A percentile compares a stretch with the other conserved stretches of the same genome.
These are phyloP conservation scores for Handroanthus guayacan DNA, from an alignment of 257 asterid species.

Conservation along the genomic window DNA sequence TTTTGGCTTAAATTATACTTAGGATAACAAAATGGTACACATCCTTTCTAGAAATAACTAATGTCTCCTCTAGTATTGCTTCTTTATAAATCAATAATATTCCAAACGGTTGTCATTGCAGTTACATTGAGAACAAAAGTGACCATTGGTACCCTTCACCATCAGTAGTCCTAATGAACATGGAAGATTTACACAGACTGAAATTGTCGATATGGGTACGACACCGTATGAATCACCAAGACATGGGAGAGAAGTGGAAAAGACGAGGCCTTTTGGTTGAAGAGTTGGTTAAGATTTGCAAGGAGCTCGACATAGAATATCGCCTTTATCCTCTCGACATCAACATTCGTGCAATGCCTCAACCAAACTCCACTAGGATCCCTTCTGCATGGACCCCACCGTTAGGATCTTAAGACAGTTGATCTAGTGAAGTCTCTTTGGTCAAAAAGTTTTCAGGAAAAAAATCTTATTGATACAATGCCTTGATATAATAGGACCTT, in stretches of 20 bases:
- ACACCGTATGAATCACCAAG: conserved; percentile 3
- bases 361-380: conserved; percentile 37
- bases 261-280: conserved; percentile 55
- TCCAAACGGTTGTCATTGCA: not conserved
- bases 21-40: not conserved
- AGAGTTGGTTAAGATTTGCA: conserved; percentile 55
- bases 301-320: conserved; percentile 57
- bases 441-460: too few relatives aligned
- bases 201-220: not conserved
- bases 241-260: conserved; percentile 33
- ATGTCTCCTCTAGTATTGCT: not conserved
- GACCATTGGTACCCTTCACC: not conserved
- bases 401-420: not conserved
- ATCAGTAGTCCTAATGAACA: not conserved
- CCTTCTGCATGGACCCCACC: not conserved
- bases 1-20: too few relatives aligned
- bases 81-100: not conserved
- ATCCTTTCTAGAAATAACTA: not conserved
- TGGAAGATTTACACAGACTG: not conserved
- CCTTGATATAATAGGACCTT: too few relatives aligned
- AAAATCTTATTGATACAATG: too few relatives aligned
- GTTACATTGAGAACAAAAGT: not conserved
- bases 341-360: conserved; percentile 54
- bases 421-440: too few relatives aligned
- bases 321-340: conserved; percentile 56